A percentile compares a stretch with the other conserved stretches of the same genome.
phyloP scores from a whole-genome alignment of 257 asterid genomes.

The Fraxinus cuspidata region DNA sequence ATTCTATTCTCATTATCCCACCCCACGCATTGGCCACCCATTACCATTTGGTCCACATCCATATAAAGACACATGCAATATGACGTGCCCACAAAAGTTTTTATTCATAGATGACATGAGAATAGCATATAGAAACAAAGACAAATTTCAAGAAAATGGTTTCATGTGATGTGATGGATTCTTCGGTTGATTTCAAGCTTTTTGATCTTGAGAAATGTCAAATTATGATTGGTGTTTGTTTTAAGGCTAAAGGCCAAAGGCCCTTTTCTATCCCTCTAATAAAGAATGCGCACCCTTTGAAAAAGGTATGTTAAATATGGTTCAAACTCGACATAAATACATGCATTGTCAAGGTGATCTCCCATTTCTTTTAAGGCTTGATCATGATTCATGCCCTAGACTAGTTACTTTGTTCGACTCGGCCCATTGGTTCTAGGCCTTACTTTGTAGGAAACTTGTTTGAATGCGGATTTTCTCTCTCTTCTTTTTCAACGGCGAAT shows the following conservation, averaged over 20 bases:
- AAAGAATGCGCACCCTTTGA: background rate
- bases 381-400: background rate
- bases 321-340: background rate
- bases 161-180: conserved; percentile 20
- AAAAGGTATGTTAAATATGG: background rate
- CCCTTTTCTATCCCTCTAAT: background rate
- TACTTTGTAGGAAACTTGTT: background rate
- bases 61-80: conserved; percentile 31
- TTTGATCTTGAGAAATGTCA: conserved; percentile 41
- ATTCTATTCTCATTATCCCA: conserved; percentile 25
- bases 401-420: background rate
- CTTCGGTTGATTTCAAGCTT: conserved; percentile 20
- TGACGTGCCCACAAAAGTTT: conserved; percentile 29
- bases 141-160: conserved; percentile 28
- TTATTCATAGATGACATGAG: conserved; percentile 41
- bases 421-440: background rate
- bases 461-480: too few relatives aligned
- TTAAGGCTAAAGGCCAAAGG: background rate
- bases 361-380: background rate
- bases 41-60: conserved; percentile 33
- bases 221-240: conserved; percentile 34
- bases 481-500: too few relatives aligned
- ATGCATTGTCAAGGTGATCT: background rate
- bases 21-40: background rate
- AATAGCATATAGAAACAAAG: conserved; percentile 41